Conservation (phyloP, 192 early-diverging fungal genomes). For the Entomortierella parvispora region DNA sequence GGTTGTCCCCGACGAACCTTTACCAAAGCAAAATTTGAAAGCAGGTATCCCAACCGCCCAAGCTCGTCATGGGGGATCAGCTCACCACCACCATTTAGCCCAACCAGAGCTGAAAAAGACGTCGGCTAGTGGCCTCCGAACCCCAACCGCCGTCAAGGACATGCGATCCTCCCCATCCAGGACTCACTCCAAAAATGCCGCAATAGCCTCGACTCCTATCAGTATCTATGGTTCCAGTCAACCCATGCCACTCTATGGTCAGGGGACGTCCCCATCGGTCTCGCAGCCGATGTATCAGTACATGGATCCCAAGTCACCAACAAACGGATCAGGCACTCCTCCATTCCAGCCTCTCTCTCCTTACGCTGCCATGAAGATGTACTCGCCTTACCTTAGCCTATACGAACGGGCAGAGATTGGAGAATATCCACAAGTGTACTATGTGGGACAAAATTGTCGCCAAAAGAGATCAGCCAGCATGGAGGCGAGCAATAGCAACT, state of each 20-base stretch:
- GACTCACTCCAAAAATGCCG: slow-evolving; percentile 12
- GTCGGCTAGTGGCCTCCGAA: slow-evolving; percentile 36
- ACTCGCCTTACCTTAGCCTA: slow-evolving; percentile 75
- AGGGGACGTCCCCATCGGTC: slow-evolving; percentile 14
- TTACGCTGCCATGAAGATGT: slow-evolving; percentile 69
- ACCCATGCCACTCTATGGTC: slow-evolving; percentile 40
- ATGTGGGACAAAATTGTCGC: slow-evolving; percentile 78
- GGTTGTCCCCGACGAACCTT: slow-evolving; percentile 7
- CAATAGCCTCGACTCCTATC: slow-evolving; percentile 21
- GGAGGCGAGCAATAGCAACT: slow-evolving; percentile 67
- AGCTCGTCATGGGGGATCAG: background rate
- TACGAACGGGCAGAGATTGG: slow-evolving; percentile 92
- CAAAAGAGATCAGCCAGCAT: slow-evolving; percentile 64
- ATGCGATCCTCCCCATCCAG: slow-evolving; percentile 34
- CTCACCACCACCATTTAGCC: background rate
- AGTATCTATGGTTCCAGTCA: slow-evolving; percentile 23
- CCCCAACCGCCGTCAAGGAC: slow-evolving; percentile 43
- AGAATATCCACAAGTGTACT: slow-evolving; percentile 89
- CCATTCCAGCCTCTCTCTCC: slow-evolving; percentile 61
- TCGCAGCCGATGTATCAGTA: background rate
- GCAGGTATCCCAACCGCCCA: slow-evolving; percentile 1
- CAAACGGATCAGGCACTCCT: background rate
- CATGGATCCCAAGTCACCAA: slow-evolving; percentile 15
- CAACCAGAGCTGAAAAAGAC: slow-evolving; percentile 34
- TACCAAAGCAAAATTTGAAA: slow-evolving; percentile 7